Base-by-base conservation (phyloP, 1,284 basidiomycete genomes). In the Ganoderma multipileum region DNA sequence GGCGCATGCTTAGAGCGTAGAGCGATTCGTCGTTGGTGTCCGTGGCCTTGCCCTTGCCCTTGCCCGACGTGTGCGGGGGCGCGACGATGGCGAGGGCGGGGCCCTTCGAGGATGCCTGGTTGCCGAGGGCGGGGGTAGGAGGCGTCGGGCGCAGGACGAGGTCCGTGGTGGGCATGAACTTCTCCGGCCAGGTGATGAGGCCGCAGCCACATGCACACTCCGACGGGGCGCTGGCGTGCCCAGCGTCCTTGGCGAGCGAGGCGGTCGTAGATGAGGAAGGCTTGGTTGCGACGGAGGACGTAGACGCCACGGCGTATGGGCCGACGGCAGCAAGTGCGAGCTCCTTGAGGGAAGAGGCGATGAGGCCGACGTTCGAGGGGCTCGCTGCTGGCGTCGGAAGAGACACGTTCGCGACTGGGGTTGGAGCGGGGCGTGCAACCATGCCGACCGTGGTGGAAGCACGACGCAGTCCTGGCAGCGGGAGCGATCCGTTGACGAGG, bases 241-340 rank as follows among this genome's bases (percentile, higher is more conserved):
- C 67, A n/a, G 63, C 64, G 20, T 70, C 61, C 8, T 71, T 57
- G 50, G 58, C 38, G 14, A 63, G 33, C 16, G 57, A 64, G 28
- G 71, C 61, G 18, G 73, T 67, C 30, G 76, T 60, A 16, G 76
- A 73, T 1, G 71, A 67, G 30, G 68, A 61, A 14, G 74, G 68
- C 61, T 71, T 71, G 26, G 67, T 65, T 14, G 69, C 62, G 16
- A 68, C 67, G 8, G 68, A 67, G 1, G 81, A 76, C n/a, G 78
- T 76, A 39, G 80, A 76, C 26, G 81, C 79, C 23, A 83, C 72
- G 2, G 82, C 78, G 52, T 83, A 75, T 5, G 86, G 83, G 68
- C 82, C 82, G 71, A 89, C 84, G 18, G 90, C 80, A 0, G 89
- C 87, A 33, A 91, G 75, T 0, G 88, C 86, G 61, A 86, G 77